Evolutionary conservation across 2,329 filamentous ascomycete genomes (phyloP), one percentile per base, ranked within the genome.

Genomic region (Penicillium aurantiogriseum): DNA sequence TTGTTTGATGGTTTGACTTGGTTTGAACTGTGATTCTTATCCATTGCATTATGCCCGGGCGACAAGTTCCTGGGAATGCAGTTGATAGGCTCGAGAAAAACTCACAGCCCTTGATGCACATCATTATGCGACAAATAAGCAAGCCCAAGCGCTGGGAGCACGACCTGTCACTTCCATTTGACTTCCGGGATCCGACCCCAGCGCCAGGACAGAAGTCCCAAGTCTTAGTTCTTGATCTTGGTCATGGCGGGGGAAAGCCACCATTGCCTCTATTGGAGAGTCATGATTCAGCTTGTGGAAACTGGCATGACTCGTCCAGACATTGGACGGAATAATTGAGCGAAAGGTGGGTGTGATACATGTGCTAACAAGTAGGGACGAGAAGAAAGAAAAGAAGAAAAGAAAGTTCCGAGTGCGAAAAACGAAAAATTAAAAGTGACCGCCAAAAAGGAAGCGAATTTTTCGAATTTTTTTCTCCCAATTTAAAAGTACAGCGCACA

Each of bases 341-440:
- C 6, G 29, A 25, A 27, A 10, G 21, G 49, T 46, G 38, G 23
- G 15, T 11, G 48, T 44, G 46, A 51, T 23, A 17, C 42, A 15
- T 25, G 47, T 50, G 44, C 44, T 42, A 42, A 48, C 39, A 53
- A 48, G 42, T 44, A 40, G 43, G 39, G 45, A 47, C 31, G 56
- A 46, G 49, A 43, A 46, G 46, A 60, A 29, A 49, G 45, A 51
- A 39, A 44, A 49, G 51, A 56, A 51, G 40, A 45, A 52, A 54
- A 60, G 48, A 63, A 57, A 56, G 25, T 51, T 54, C 51, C 51
- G 38, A 48, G 36, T 45, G 40, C 53, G 45, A 42, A 51, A 56
- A 46, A 31, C 23, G 31, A 51, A 56, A 51, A 53, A 48, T 23
- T 36, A 27, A 49, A 27, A 56, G 42, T 42, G 54, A 45, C 42